Evolutionary conservation across 176 grass and related monocot genomes (phyloP), one percentile per base, ranked within the genome.

Genomic region (Typha latifolia): DNA sequence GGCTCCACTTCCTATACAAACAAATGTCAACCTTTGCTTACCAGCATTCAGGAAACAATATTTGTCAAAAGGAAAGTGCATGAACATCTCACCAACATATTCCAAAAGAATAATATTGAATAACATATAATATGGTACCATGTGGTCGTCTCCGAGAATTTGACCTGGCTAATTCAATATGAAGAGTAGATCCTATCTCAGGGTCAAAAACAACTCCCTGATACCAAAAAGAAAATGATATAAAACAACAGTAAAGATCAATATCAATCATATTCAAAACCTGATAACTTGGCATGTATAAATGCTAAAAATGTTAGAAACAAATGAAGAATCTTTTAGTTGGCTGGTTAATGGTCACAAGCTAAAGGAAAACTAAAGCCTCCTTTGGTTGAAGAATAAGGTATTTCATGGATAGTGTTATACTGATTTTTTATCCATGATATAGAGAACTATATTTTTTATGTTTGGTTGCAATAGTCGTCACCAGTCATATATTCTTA

Each of bases 101-200:
- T 62, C 32, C 43, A 12, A 21, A 8, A 43, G 37, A 43, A 43
- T 43, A 43, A 43, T 10, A 43, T 43, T 43, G 37, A 43, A 4
- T 63, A 63, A 63, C 4, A 6, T 59, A 22, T 59, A 59, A 79
- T 62, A 62, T 23, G 24, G 64, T 32, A 93, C 94, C 94, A 75
- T 73, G 80, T 47, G 81, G 73, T 34, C 78, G 86, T 68, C 77
- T 99, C 62, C 89, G 89, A 49, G 94, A 99, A 83, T 82, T 99
- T 26, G 94, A 99, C 75, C 87, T 93, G 43, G 94, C 94, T 73
- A 99, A 51, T 76, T 99, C 94, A 29, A 99, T 87, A 79, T 90
- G 90, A 53, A 99, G 80, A 64, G 81, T 82, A 61, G 83, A 72
- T 48, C 89, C 81, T 48, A 73, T 93, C 62, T 99, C 86, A 0